These are phyloP conservation scores for Populus tomentosa DNA, from an alignment of 441 rosid genomes.

Conservation along the genomic window DNA sequence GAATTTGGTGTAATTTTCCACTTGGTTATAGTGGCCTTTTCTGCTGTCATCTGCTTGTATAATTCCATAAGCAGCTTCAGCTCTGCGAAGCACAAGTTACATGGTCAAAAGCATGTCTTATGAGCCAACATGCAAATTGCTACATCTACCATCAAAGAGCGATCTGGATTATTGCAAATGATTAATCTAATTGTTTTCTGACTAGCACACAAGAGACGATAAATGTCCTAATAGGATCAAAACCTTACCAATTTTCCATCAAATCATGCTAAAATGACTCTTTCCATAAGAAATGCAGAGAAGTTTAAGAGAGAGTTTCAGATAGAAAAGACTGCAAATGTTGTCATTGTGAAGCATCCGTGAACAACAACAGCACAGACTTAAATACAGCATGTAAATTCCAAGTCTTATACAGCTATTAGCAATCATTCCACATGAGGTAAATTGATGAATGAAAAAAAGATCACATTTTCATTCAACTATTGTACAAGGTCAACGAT, in stretches of 20 bases:
- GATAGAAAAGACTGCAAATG: background rate
- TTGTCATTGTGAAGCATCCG: background rate
- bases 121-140: background rate
- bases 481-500: background rate
- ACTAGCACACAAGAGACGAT: background rate
- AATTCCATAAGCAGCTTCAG: constrained; percentile 57
- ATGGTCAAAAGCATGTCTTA: background rate
- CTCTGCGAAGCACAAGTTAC: constrained; percentile 39
- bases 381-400: background rate
- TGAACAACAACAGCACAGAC: background rate
- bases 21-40: constrained; percentile 28
- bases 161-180: background rate
- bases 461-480: background rate
- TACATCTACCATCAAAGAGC: background rate
- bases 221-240: background rate
- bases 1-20: constrained; percentile 24
- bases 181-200: background rate
- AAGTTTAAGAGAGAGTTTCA: background rate
- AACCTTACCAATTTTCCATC: background rate
- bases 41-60: constrained; percentile 48
- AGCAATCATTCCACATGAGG: background rate
- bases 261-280: background rate
- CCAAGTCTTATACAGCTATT: background rate
- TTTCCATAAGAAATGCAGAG: background rate
- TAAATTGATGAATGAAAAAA: too few relatives aligned